phyloP scores from a whole-genome alignment of 2,329 filamentous ascomycete species.

The Cercospora janseana region DNA sequence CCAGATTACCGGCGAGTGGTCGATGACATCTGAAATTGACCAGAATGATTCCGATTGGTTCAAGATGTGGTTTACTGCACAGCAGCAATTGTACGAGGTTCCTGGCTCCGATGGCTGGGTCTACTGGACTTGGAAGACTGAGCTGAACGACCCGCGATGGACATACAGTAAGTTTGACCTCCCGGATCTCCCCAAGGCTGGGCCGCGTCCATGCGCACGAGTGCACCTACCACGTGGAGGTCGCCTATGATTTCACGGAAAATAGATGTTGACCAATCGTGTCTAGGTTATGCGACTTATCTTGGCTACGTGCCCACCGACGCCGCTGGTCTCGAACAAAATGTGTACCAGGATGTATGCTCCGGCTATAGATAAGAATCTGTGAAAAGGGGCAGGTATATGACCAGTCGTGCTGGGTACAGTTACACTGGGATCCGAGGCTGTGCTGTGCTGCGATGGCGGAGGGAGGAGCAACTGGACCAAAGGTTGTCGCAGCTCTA shows the following conservation, averaged over 20 bases:
- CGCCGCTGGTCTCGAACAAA: slow-evolving; percentile 13
- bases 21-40: slow-evolving; percentile 11
- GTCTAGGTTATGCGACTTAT: slow-evolving; percentile 13
- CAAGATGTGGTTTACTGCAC: slow-evolving; percentile 14
- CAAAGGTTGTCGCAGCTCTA: no score
- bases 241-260: no score
- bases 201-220: no score
- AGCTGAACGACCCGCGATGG: slow-evolving; percentile 15
- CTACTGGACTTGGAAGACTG: slow-evolving; percentile 18
- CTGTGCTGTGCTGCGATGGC: no score
- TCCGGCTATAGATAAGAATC: slow-evolving; percentile 4
- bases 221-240: no score
- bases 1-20: slow-evolving; percentile 15
- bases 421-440: no score
- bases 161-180: no score
- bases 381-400: background rate
- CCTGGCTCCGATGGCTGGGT: slow-evolving; percentile 16
- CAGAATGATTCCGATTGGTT: slow-evolving; percentile 10
- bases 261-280: no score
- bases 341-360: slow-evolving; percentile 20
- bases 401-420: background rate
- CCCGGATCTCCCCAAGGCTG: no score
- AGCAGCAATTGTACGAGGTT: slow-evolving; percentile 18
- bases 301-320: slow-evolving; percentile 10
- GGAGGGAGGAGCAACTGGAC: no score